A percentile compares a stretch with the other conserved stretches of the same genome.
These are phyloP conservation scores for Paracamarosporium sp. DNA, from an alignment of 2,329 filamentous ascomycete species.

Conservation along the genomic window DNA sequence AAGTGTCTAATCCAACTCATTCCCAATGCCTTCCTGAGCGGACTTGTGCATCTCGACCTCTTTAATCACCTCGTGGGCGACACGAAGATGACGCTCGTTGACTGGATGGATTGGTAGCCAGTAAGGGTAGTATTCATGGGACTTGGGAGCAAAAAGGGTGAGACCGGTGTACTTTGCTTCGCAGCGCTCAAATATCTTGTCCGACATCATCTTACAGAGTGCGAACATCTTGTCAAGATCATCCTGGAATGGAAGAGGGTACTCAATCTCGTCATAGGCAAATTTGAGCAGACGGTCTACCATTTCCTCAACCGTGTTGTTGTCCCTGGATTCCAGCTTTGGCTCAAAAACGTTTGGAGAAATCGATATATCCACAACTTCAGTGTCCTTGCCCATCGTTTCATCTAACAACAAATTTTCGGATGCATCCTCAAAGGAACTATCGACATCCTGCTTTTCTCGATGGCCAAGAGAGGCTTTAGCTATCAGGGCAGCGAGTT, in stretches of 20 bases:
- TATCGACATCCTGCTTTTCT: no score
- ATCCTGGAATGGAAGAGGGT: background rate
- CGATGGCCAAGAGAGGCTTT: no score
- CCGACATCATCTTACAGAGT: background rate
- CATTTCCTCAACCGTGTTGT: background rate
- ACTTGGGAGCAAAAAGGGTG: background rate
- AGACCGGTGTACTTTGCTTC: background rate
- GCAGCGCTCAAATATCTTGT: background rate
- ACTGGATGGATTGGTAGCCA: background rate
- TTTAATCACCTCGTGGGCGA: background rate
- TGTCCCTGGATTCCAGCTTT: background rate
- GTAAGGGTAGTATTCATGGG: background rate
- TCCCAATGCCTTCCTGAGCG: background rate
- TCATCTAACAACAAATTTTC: background rate
- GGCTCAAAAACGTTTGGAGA: background rate
- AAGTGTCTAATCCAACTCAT: background rate
- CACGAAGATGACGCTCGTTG: background rate
- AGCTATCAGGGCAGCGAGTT: no score
- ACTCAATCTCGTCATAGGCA: background rate
- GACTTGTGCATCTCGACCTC: background rate
- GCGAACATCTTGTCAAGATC: background rate
- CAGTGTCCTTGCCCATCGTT: background rate
- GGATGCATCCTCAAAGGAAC: no score
- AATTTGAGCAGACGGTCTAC: background rate
- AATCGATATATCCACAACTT: background rate